A percentile compares a stretch with the other conserved stretches of the same genome.
These are phyloP conservation scores for Metschnikowia hibisci DNA, from an alignment of 805 yeast species.

Conservation along the genomic window DNA sequence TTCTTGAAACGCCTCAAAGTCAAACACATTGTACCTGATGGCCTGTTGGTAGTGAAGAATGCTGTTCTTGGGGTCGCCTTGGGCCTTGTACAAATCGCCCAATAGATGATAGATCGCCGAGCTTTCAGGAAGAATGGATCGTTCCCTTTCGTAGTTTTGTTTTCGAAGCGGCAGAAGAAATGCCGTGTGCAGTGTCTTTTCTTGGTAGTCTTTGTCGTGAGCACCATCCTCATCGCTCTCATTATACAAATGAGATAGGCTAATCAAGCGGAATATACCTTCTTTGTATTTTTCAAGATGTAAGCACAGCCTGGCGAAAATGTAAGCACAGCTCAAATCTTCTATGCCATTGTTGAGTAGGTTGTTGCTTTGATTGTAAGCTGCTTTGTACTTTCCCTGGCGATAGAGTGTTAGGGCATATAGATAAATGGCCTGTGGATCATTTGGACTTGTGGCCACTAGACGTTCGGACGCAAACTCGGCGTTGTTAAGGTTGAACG, in stretches of 20 bases:
- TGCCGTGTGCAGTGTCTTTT: slow-evolving; percentile 2
- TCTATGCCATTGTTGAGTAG: slow-evolving; percentile 36
- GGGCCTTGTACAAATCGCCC: slow-evolving; percentile 61
- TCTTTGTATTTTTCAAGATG: slow-evolving; percentile 51
- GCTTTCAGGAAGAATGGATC: slow-evolving; percentile 54
- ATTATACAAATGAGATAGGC: slow-evolving; percentile 29
- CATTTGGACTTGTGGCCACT: slow-evolving; percentile 55
- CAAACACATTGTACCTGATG: slow-evolving; percentile 67
- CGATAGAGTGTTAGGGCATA: slow-evolving; percentile 65
- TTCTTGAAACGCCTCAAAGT: slow-evolving; percentile 83
- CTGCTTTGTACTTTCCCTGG: slow-evolving; percentile 57
- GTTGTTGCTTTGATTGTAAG: slow-evolving; percentile 41
- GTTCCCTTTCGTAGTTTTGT: slow-evolving; percentile 37
- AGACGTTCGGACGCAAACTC: slow-evolving; percentile 83
- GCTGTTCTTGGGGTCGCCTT: slow-evolving; percentile 62
- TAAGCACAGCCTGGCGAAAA: slow-evolving; percentile 67
- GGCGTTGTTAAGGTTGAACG: slow-evolving; percentile 68
- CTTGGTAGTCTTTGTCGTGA: background rate
- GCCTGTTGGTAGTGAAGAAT: slow-evolving; percentile 66
- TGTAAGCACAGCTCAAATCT: slow-evolving; percentile 72
- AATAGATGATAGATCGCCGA: slow-evolving; percentile 63
- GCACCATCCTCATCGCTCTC: slow-evolving; percentile 15
- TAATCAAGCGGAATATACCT: slow-evolving; percentile 50
- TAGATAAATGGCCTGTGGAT: slow-evolving; percentile 60
- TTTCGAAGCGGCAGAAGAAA: slow-evolving; percentile 18